Conservation (phyloP, 345 rosid genomes). For the Salix brachista region DNA sequence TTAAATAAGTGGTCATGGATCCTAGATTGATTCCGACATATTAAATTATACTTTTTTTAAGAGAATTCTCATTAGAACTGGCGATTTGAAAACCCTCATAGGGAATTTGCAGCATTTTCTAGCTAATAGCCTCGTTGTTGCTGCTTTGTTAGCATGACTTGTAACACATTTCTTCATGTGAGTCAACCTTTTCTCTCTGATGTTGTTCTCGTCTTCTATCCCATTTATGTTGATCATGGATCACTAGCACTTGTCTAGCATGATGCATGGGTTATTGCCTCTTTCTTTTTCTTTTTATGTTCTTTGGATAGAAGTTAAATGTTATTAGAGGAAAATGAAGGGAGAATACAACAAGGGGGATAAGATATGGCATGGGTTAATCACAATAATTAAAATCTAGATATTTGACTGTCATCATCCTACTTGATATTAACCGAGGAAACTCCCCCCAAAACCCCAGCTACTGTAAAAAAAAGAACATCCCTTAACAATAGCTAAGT, state of each 20-base stretch:
- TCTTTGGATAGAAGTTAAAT: neutral
- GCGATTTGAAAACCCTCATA: neutral
- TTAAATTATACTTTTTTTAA: neutral
- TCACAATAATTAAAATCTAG: neutral
- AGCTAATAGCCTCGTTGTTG: neutral
- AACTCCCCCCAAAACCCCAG: neutral
- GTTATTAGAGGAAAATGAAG: neutral
- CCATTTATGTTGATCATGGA: neutral
- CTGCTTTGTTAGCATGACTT: neutral
- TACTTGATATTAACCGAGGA: neutral
- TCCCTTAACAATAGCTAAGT: too few species aligned
- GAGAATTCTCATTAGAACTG: neutral
- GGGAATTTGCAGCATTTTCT: neutral
- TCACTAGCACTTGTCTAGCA: neutral
- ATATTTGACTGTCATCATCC: neutral
- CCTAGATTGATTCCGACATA: neutral
- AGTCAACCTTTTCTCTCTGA: neutral
- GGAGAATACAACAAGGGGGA: neutral
- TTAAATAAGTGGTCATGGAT: neutral
- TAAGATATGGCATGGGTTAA: neutral
- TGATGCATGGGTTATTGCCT: neutral
- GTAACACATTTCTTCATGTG: neutral
- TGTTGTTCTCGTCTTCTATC: neutral
- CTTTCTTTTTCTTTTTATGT: neutral
- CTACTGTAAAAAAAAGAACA: too few species aligned